phyloP scores from a whole-genome alignment of 2,329 filamentous ascomycete genomes.

The Ophiostoma novo-ulmi region DNA sequence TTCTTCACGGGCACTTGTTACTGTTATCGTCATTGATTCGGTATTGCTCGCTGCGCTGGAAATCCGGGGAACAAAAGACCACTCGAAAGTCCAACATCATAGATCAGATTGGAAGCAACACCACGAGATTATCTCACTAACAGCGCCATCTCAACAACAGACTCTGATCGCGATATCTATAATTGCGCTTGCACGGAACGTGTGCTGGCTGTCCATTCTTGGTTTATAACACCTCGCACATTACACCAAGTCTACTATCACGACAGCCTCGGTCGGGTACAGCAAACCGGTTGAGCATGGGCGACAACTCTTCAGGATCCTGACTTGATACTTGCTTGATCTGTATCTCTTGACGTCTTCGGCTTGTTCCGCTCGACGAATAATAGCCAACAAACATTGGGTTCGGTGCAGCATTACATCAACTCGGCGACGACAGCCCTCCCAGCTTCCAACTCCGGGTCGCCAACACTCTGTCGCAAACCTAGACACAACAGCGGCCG shows the following conservation, averaged over 20 bases:
- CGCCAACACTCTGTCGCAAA: slow-evolving; percentile 4
- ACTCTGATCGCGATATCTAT: slow-evolving; percentile 1
- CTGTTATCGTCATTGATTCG: background rate
- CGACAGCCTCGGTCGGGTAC: slow-evolving; percentile 10
- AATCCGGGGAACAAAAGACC: background rate
- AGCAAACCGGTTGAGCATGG: background rate
- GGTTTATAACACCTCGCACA: background rate
- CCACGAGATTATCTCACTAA: background rate
- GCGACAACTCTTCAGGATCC: background rate
- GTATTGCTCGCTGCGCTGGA: background rate
- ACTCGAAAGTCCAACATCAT: background rate
- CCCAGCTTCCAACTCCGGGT: background rate
- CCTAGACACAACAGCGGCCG: background rate
- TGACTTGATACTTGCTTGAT: background rate
- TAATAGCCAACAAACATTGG: background rate
- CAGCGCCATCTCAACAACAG: background rate
- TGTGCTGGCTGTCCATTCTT: slow-evolving; percentile 14
- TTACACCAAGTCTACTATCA: background rate
- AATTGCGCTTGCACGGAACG: slow-evolving; percentile 11
- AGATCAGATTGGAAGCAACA: background rate
- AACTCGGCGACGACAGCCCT: background rate
- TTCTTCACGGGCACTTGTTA: background rate
- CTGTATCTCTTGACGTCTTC: background rate
- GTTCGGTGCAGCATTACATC: background rate
- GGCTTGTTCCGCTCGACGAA: background rate